A percentile compares a stretch with the other conserved stretches of the same genome.
Conservation (phyloP, 2,329 filamentous ascomycete genomes). For the Neonectria neomacrospora region DNA sequence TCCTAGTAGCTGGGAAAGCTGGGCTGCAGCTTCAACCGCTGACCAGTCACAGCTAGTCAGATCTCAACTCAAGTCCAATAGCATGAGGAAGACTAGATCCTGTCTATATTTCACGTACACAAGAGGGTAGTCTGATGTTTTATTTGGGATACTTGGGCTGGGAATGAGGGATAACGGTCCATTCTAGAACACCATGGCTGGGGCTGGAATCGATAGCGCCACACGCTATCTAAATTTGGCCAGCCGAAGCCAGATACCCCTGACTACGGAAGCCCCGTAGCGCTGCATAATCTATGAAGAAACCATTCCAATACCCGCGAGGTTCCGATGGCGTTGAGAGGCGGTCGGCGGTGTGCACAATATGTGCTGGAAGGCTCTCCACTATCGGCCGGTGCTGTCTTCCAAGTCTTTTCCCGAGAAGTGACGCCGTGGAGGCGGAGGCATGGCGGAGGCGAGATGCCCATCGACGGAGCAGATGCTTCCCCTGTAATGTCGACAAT, state of each 20-base stretch:
- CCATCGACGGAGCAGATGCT: neutral
- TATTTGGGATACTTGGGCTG: neutral
- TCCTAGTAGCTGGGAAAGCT: neutral
- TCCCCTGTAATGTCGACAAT: neutral
- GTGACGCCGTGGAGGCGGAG: neutral
- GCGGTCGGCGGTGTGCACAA: no score
- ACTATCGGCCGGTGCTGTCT: neutral
- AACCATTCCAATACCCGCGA: neutral
- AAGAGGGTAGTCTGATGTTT: neutral
- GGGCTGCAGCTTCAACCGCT: neutral
- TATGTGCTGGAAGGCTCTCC: neutral
- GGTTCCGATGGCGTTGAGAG: neutral
- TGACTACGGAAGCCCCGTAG: conserved; percentile 1
- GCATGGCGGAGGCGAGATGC: neutral
- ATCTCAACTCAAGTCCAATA: neutral
- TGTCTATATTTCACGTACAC: neutral
- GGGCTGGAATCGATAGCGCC: conserved; percentile 13
- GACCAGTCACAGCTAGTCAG: neutral
- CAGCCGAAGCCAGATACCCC: neutral
- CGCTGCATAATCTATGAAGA: neutral
- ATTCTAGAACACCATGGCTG: conserved; percentile 6
- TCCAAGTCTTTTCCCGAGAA: no score
- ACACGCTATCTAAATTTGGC: conserved; percentile 2
- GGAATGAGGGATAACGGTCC: neutral
- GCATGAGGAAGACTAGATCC: neutral